Conservation (phyloP, 345 rosid genomes). For the Xanthoceras sorbifolium region DNA sequence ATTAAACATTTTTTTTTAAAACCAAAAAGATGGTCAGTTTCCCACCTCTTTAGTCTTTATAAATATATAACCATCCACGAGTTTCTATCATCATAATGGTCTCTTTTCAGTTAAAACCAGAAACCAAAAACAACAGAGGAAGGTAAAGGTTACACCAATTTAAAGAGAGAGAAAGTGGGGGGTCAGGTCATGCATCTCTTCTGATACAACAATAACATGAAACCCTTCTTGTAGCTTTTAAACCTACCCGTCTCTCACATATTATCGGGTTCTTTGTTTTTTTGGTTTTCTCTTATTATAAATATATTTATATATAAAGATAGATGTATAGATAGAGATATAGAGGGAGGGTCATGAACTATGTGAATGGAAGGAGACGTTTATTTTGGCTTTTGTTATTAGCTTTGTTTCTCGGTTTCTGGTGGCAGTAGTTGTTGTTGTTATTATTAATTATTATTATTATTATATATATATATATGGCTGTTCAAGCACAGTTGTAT, state of each 20-base stretch:
- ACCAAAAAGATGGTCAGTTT: constrained; percentile 25
- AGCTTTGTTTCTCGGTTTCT: constrained; percentile 9
- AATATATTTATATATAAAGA: too few species aligned
- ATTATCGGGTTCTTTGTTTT: neutral
- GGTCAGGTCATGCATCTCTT: constrained; percentile 36
- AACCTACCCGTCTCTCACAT: constrained; percentile 23
- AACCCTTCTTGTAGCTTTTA: constrained; percentile 19
- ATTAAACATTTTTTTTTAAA: neutral
- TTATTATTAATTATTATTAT: neutral
- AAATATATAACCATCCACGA: constrained; percentile 3
- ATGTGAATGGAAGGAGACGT: constrained; percentile 23
- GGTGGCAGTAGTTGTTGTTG: neutral
- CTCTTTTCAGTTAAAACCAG: constrained; percentile 30
- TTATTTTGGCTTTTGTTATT: constrained; percentile 12
- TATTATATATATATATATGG: constrained; percentile 21
- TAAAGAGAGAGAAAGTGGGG: constrained; percentile 23
- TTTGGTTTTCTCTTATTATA: neutral
- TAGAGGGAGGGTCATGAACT: constrained; percentile 16
- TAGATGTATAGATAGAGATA: too few species aligned
- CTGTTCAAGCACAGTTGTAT: constrained; percentile 38
- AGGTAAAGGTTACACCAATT: constrained; percentile 28
- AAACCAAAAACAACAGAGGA: constrained; percentile 13
- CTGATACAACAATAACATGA: constrained; percentile 36
- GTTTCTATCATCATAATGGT: constrained; percentile 14
- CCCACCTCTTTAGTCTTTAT: neutral